Conservation (phyloP, 2,329 filamentous ascomycete genomes). For the Ceratocystis lukuohia region DNA sequence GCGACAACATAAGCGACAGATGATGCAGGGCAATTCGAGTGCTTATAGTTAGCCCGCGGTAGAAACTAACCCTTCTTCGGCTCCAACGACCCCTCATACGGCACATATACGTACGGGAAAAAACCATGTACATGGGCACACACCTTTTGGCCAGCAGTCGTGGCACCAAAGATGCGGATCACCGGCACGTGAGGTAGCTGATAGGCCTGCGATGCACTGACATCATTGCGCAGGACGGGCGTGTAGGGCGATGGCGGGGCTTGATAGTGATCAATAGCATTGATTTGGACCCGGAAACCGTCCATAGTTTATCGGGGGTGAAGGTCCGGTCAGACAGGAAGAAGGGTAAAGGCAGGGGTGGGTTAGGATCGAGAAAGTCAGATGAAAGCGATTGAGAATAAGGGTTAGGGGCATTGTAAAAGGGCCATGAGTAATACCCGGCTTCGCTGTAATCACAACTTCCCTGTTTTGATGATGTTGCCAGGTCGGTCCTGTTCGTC, state of each 20-base stretch:
- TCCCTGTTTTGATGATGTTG: too few relatives aligned
- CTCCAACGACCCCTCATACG: constrained; percentile 59
- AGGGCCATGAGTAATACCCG: too few relatives aligned
- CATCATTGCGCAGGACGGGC: constrained; percentile 57
- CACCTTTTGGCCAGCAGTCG: constrained; percentile 88
- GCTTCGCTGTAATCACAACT: too few relatives aligned
- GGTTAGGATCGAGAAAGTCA: background rate
- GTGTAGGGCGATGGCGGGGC: constrained; percentile 65
- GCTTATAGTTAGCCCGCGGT: background rate
- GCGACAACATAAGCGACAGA: background rate
- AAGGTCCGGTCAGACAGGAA: background rate
- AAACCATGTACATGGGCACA: constrained; percentile 93
- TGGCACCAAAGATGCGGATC: constrained; percentile 81
- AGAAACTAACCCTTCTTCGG: constrained; percentile 48
- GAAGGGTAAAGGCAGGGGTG: background rate
- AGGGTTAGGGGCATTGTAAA: background rate
- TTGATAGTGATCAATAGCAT: constrained; percentile 93
- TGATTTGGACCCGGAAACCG: constrained; percentile 72
- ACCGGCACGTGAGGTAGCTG: constrained; percentile 67
- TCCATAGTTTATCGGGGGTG: background rate
- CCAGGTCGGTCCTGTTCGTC: too few relatives aligned
- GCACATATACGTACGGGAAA: constrained; percentile 88
- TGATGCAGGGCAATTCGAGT: background rate
- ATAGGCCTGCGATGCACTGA: constrained; percentile 43
- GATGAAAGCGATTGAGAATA: background rate